Conservation (phyloP, 2,329 filamentous ascomycete genomes). For the Monascus ruber region DNA sequence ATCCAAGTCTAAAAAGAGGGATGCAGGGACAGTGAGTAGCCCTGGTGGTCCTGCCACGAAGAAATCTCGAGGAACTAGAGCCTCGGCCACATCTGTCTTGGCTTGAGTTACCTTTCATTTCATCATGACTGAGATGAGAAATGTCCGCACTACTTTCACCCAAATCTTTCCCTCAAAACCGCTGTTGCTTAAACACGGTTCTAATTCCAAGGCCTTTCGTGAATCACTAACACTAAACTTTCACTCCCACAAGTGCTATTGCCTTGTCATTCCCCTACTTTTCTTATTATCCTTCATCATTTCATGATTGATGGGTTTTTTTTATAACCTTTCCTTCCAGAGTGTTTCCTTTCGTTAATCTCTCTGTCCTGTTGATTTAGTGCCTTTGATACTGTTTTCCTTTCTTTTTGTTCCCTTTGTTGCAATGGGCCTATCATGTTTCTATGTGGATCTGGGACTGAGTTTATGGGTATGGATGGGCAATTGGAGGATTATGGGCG, state of each 20-base stretch:
- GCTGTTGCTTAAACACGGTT: too few relatives aligned
- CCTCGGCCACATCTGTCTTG: conserved; percentile 2
- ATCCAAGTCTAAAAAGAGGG: conserved; percentile 25
- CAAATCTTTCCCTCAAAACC: too few relatives aligned
- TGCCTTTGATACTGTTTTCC: background rate
- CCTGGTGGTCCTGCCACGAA: conserved; percentile 18
- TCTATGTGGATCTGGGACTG: background rate
- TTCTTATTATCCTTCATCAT: too few relatives aligned
- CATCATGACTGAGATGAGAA: background rate
- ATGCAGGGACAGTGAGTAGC: conserved; percentile 16
- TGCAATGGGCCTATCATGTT: background rate
- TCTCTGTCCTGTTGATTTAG: background rate
- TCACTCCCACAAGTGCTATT: too few relatives aligned
- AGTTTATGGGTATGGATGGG: background rate
- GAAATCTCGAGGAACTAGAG: conserved; percentile 15
- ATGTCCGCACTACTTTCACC: background rate
- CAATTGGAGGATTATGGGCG: background rate
- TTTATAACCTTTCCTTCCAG: background rate
- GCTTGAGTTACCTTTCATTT: too few relatives aligned
- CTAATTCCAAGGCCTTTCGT: too few relatives aligned
- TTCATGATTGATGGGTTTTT: background rate
- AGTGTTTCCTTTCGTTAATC: background rate
- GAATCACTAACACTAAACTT: too few relatives aligned
- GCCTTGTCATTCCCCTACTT: too few relatives aligned
- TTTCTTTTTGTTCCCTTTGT: background rate